Evolutionary conservation across 495 filamentous ascomycete species (phyloP), one percentile per base, ranked within the genome.

Genomic region (Penicillium manginii): DNA sequence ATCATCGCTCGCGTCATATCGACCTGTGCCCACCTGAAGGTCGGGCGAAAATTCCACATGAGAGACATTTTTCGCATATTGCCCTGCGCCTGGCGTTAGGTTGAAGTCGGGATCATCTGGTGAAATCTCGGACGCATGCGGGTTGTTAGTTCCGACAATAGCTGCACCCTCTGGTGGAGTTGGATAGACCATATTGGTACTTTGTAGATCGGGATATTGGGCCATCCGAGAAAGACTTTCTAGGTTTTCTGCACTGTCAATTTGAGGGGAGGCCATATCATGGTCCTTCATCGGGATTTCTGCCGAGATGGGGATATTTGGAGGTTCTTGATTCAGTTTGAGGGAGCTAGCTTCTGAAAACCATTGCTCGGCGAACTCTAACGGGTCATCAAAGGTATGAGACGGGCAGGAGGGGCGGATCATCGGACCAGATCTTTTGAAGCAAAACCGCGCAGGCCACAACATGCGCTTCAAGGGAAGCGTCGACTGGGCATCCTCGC

Each of bases 131-230:
- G 67, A 60, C 12, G 64, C 46, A 17, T 58, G 58, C 4, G 57
- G 42, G 23, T 62, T 59, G 43, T 68, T 69, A 4, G 68, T 22
- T 6, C 69, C 73, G 17, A 69, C 53, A 46, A 78, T 70, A 31
- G 83, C 79, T 45, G 88, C 73, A 10, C 84, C 90, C 68, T 96
- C 92, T 43, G 92, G 92, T 23, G 92, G 92, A 4, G 92, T 97
- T 8, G 90, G 92, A 70, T 97, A 96, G 50, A 96, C 86, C 12
- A 88, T 81, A 52, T 84, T 86, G 22, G 82, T 77, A 49, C 76
- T 73, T 45, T 82, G 77, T 6, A 83, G 64, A 33, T 82, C 76
- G 15, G 81, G 68, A 66, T 78, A 72, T 72, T 85, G 72, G 61
- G 84, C 58, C 72, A 76, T 62, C 74, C 82, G 56, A 69, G 84